Evolutionary conservation across 2,329 filamentous ascomycete genomes (phyloP), one percentile per base, ranked within the genome.

Genomic region (Fonsecaea monophora): DNA sequence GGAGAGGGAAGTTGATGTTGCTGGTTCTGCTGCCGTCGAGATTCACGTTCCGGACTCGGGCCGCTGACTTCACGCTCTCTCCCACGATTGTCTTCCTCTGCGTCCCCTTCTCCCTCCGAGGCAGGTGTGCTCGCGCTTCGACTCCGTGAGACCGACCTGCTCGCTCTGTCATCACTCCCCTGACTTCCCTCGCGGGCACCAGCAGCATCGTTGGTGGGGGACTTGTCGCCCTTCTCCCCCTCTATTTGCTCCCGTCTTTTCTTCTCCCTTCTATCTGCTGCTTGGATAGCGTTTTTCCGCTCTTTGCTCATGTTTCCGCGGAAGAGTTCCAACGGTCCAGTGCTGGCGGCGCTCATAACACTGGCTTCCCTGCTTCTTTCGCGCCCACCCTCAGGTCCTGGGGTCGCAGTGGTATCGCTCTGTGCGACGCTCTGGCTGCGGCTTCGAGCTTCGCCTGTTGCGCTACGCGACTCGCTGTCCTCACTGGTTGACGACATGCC

Each of bases 401-500:
- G 50, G 53, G 61, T 65, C 34, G 54, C 62, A 7, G 45, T 50
- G 21, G 45, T 25, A 7, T 56, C 53, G 50, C 21, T 53, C 25
- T 55, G 53, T 35, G 45, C 32, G 32, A 61, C 63, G 50, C 63
- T 65, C 34, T 15, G 42, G 10, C 56, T 60, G 35, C 48, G 56
- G 38, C 62, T 65, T 32, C 35, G n/a, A 53, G 15, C 40, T n/a
- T 58, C 62, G 25, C 42, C 55, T 7, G 57, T 60, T 7, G 55
- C 65, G 21, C 62, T 66, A n/a, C 64, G 67, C 38, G 60, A 62
- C 10, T 48, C 58, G 54, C 37, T 37, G 9, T 62, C 59, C 12
- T 60, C 60, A 25, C 63, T 65, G 9, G 70, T 66, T 15, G 66
- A 58, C 2, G 56, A 48, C 34, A 70, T 53, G 25, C 64, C 66